phyloP scores from a whole-genome alignment of 768 basidiomycete species.

The Lentinula edodes region DNA sequence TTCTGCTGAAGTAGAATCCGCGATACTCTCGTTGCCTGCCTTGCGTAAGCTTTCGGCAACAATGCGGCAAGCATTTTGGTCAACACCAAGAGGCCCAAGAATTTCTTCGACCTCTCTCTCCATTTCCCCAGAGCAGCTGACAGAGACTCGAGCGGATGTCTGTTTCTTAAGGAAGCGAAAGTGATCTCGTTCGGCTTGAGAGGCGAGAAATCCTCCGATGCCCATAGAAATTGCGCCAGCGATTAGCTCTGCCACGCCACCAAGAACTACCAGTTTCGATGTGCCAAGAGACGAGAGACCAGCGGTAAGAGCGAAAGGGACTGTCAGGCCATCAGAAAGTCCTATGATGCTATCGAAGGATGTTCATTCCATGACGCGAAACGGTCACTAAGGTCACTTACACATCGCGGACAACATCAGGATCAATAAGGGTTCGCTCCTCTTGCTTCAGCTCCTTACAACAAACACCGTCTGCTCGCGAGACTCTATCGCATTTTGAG shows the following conservation, averaged over 20 bases:
- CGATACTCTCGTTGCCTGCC: slow-evolving; percentile 46
- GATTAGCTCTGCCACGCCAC: slow-evolving; percentile 92
- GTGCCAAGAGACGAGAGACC: slow-evolving; percentile 87
- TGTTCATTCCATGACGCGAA: background rate
- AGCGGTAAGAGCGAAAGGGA: slow-evolving; percentile 88
- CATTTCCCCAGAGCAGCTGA: slow-evolving; percentile 92
- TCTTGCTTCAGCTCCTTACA: slow-evolving; percentile 87
- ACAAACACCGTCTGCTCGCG: slow-evolving; percentile 62
- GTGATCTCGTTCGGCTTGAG: slow-evolving; percentile 94
- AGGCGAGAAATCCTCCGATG: slow-evolving; percentile 95
- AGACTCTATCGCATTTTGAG: slow-evolving; percentile 53
- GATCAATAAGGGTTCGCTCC: slow-evolving; percentile 76
- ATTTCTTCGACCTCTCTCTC: slow-evolving; percentile 90
- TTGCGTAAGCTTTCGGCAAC: slow-evolving; percentile 74
- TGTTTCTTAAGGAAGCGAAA: slow-evolving; percentile 75
- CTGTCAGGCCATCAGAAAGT: slow-evolving; percentile 86
- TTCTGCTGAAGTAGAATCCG: background rate
- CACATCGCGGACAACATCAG: slow-evolving; percentile 86
- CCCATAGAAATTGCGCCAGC: slow-evolving; percentile 98
- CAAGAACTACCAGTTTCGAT: slow-evolving; percentile 87
- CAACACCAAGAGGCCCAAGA: slow-evolving; percentile 85
- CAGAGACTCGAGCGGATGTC: slow-evolving; percentile 76
- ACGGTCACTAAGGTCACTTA: slow-evolving; percentile 30
- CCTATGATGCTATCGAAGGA: slow-evolving; percentile 64
- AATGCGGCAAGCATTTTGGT: slow-evolving; percentile 70